Evolutionary conservation across 495 filamentous ascomycete genomes (phyloP).

Genomic region (Astrothelium macrocarpum): DNA sequence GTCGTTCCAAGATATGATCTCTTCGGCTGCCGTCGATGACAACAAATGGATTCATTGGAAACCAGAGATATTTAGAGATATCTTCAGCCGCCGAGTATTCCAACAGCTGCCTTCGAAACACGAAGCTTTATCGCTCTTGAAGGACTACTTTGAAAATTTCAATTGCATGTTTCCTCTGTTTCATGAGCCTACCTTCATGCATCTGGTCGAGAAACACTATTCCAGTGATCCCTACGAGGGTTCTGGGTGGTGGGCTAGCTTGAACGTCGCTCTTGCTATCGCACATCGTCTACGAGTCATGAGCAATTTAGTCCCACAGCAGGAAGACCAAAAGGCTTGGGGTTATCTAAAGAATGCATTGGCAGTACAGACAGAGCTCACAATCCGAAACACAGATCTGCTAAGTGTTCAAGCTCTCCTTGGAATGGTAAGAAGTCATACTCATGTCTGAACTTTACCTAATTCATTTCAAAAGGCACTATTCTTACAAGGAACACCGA

Average conservation of each 20-base stretch:
- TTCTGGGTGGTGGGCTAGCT: conserved; percentile 95
- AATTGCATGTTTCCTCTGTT: conserved; percentile 98
- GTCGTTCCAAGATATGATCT: conserved; percentile 95
- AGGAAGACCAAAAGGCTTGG: conserved; percentile 92
- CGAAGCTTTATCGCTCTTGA: conserved; percentile 71
- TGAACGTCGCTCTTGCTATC: conserved; percentile 90
- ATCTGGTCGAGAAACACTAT: conserved; percentile 87
- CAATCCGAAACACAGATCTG: conserved; percentile 91
- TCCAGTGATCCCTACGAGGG: conserved; percentile 87
- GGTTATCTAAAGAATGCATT: conserved; percentile 93
- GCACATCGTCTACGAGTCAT: conserved; percentile 88
- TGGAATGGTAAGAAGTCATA: conserved; percentile 57
- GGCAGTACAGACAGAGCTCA: conserved; percentile 81
- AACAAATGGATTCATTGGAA: conserved; percentile 96
- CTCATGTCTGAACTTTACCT: conserved; percentile 11
- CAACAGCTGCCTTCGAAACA: conserved; percentile 69
- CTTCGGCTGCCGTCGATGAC: conserved; percentile 66
- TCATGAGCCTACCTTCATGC: conserved; percentile 97
- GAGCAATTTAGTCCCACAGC: conserved; percentile 79
- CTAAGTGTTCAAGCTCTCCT: conserved; percentile 93
- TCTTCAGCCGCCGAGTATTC: conserved; percentile 84
- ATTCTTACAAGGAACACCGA: conserved; percentile 93
- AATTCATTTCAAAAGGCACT: conserved; percentile 46
- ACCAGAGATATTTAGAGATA: conserved; percentile 83
- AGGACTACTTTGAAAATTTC: conserved; percentile 95